Conservation (phyloP, 2,329 filamentous ascomycete genomes). For the Curvularia verruculosa region DNA sequence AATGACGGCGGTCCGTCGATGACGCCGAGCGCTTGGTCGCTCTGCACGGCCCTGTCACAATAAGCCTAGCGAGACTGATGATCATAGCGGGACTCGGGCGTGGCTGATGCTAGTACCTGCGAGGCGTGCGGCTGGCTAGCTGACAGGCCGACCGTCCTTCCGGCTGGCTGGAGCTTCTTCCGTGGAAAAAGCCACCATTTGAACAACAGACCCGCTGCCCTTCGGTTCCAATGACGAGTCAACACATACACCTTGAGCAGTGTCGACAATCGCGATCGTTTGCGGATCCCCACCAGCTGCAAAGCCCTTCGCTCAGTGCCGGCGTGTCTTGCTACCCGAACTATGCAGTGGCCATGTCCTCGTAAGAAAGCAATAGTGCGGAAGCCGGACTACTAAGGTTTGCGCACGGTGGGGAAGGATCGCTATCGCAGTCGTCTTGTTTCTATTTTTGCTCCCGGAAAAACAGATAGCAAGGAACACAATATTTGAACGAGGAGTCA, state of each 20-base stretch:
- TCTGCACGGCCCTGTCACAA: neutral
- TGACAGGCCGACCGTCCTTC: neutral
- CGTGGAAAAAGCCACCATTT: neutral
- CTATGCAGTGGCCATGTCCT: neutral
- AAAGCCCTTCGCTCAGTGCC: neutral
- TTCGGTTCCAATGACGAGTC: neutral
- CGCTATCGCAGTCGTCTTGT: neutral
- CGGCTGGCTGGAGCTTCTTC: neutral
- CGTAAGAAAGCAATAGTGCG: neutral
- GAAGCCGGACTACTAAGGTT: neutral
- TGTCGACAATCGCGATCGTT: neutral
- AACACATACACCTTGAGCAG: neutral
- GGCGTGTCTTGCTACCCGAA: neutral
- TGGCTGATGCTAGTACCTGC: neutral
- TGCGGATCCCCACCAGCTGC: neutral
- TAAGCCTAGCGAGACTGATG: neutral
- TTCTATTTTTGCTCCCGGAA: neutral
- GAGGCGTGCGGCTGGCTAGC: neutral
- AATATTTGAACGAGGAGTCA: neutral
- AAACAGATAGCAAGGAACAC: neutral
- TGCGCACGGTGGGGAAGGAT: neutral
- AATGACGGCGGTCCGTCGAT: neutral
- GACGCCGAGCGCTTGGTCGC: neutral
- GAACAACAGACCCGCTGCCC: neutral
- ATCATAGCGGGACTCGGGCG: neutral